Base-by-base conservation (phyloP, 2,329 filamentous ascomycete genomes). In the Fusarium armeniacum region DNA sequence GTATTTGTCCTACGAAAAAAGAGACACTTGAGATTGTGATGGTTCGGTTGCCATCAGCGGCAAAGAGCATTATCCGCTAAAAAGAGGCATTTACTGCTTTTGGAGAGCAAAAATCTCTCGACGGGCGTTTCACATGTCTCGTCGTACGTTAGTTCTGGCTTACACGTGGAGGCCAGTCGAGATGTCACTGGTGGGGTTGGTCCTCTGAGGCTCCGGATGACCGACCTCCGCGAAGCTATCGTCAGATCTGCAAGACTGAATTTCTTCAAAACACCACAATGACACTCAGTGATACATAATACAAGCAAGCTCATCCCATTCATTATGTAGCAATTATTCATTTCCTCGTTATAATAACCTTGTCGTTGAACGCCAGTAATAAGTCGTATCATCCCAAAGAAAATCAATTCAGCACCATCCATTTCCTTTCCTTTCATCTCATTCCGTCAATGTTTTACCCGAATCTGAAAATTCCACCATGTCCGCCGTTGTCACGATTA, bases 141-240 rank as follows among this genome's bases (percentile, higher is more conserved):
- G 20, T 22, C 33, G 20, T 35, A 6, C 18, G 16, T 26, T 38
- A 40, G 52, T 36, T 3, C 3, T 4, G 0, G 16, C 28, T 9
- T 54, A 12, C 51, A 54, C 51, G 51, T 54, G 51, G 20, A 54
- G 16, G 12, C 1, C 1, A 33, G 16, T 40, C 36, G 52, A 10
- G 28, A 43, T 66, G 33, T 33, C 38, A 69, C 22, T 69, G 66
- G 65, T 54, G 24, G 54, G 24, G 28, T 49, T 45, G 15, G 15
- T 8, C 10, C 15, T 20, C 6, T 5, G 22, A 26, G 22, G 20
- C 22, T 50, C 20, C 13, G 15, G 32, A 22, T 35, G 30, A 41
- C 43, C 43, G 43, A 18, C 13, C 16, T 18, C 33, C 6, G 32
- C 28, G 54, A 65, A 35, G 61, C 38, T 54, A 32, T 65, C 16